Evolutionary conservation across 2,329 filamentous ascomycete genomes (phyloP), one percentile per base, ranked within the genome.

Genomic region (Pseudogymnoascus sp.): DNA sequence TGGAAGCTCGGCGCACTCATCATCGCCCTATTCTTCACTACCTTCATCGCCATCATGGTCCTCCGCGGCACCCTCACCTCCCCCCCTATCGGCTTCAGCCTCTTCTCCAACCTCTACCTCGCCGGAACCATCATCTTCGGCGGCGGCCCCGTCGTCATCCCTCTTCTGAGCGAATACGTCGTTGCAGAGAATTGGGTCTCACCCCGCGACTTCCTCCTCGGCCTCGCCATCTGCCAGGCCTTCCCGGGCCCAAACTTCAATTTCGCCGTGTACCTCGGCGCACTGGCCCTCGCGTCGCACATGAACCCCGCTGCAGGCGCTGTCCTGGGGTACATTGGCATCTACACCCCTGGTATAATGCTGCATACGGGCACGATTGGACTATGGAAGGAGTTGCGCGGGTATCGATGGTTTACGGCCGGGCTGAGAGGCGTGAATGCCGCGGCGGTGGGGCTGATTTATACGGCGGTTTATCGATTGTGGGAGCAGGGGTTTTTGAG

Each of bases 71-170:
- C 70, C 65, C 74, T 75, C 59, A 75, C 59, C 1, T 60, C 80
- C 10, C 64, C 73, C 0, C 78, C 83, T 0, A 74, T 85, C 0
- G 73, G 80, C 0, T 84, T 85, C 67, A 78, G 81, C 59, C 79
- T 91, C 23, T 91, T 91, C 68, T 79, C 86, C 4, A 91, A 89
- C 72, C 82, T 91, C 75, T 90, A 87, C 69, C 83, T 91, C 0
- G 88, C 88, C 0, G 88, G 88, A 0, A 91, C 88, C 1, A 82
- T 63, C 19, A 70, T 68, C 33, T 74, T 74, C 60, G 85, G 85
- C 3, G 85, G 85, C 2, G 85, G 85, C 0, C 85, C 85, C 0
- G 85, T 87, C 0, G 85, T 88, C 0, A 87, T 88, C 50, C 85
- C 86, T 0, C 78, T 88, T 0, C 76, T 88, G 1, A 78, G 84